These are phyloP conservation scores for Carex sylvatica DNA, from an alignment of 202 grass and related monocot genomes.

Conservation along the genomic window DNA sequence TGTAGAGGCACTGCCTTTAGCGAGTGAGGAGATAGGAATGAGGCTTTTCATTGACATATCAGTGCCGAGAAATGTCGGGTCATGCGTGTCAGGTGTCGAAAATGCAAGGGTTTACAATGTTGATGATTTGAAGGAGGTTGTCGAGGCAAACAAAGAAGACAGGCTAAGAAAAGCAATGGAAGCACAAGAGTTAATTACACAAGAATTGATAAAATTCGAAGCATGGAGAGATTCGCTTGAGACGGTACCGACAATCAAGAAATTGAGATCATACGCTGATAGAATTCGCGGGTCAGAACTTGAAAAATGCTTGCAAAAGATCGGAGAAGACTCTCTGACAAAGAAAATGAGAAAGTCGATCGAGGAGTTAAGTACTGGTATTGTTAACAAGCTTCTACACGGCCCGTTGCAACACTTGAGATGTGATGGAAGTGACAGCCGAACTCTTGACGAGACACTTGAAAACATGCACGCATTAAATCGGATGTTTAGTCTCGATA, in stretches of 20 bases:
- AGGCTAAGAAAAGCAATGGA: slow-evolving; percentile 73
- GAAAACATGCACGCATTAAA: slow-evolving; percentile 85
- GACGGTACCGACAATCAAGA: slow-evolving; percentile 80
- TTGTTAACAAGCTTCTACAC: slow-evolving; percentile 82
- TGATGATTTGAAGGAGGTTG: slow-evolving; percentile 84
- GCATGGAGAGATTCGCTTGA: slow-evolving; percentile 76
- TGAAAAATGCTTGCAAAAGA: slow-evolving; percentile 77
- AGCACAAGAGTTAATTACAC: slow-evolving; percentile 62
- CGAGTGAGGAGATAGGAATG: slow-evolving; percentile 48
- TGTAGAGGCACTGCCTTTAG: slow-evolving; percentile 41
- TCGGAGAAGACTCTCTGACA: slow-evolving; percentile 51
- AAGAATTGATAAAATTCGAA: slow-evolving; percentile 68
- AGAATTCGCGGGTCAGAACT: slow-evolving; percentile 74
- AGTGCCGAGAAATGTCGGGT: slow-evolving; percentile 71
- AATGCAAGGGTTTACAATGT: slow-evolving; percentile 60
- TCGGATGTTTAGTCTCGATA: slow-evolving; percentile 76
- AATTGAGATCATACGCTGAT: slow-evolving; percentile 69
- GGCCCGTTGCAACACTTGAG: slow-evolving; percentile 82
- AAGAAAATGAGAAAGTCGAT: slow-evolving; percentile 74
- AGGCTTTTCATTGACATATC: slow-evolving; percentile 82
- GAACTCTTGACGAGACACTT: slow-evolving; percentile 66
- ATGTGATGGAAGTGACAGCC: slow-evolving; percentile 66
- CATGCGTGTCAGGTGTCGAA: slow-evolving; percentile 47
- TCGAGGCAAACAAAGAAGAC: slow-evolving; percentile 90
- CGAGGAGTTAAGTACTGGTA: slow-evolving; percentile 69